These are phyloP conservation scores for Wickerhamiella kurtzmanii DNA, from an alignment of 805 yeast genomes.

Conservation along the genomic window DNA sequence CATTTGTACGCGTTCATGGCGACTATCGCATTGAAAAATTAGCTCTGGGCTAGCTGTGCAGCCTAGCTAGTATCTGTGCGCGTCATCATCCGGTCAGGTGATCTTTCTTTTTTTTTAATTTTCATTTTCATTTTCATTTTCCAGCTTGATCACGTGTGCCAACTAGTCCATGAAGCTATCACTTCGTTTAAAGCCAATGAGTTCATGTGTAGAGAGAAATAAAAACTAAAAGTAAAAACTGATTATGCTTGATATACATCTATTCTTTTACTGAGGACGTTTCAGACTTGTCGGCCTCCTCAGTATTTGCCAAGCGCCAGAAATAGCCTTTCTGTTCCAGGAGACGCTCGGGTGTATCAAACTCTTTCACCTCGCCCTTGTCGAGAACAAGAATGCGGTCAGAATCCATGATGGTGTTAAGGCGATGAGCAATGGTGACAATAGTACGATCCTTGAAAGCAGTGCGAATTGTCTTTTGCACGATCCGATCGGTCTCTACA, in stretches of 20 bases:
- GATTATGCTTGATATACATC: too few relatives aligned
- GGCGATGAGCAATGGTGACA: conserved; percentile 71
- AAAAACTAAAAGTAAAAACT: too few relatives aligned
- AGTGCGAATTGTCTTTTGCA: conserved; percentile 59
- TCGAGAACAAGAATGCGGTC: conserved; percentile 63
- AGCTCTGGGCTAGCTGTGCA: too few relatives aligned
- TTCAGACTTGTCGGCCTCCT: conserved; percentile 3
- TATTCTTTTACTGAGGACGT: too few relatives aligned
- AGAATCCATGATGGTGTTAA: conserved; percentile 68
- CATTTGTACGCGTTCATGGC: neutral
- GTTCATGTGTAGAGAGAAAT: too few relatives aligned
- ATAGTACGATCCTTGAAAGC: conserved; percentile 60
- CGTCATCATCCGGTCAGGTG: too few relatives aligned
- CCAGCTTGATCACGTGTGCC: too few relatives aligned
- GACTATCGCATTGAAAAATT: neutral
- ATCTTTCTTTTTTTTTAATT: too few relatives aligned
- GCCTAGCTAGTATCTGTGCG: too few relatives aligned
- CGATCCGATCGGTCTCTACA: conserved; percentile 59
- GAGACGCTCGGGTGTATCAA: conserved; percentile 41
- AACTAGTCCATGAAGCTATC: too few relatives aligned
- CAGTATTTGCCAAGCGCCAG: conserved; percentile 13
- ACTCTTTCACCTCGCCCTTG: conserved; percentile 54
- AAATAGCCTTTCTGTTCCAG: conserved; percentile 16
- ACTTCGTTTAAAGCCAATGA: too few relatives aligned
- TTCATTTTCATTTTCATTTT: neutral